Conservation (phyloP, 495 filamentous ascomycete genomes). For the Penicillium robsamsonii region DNA sequence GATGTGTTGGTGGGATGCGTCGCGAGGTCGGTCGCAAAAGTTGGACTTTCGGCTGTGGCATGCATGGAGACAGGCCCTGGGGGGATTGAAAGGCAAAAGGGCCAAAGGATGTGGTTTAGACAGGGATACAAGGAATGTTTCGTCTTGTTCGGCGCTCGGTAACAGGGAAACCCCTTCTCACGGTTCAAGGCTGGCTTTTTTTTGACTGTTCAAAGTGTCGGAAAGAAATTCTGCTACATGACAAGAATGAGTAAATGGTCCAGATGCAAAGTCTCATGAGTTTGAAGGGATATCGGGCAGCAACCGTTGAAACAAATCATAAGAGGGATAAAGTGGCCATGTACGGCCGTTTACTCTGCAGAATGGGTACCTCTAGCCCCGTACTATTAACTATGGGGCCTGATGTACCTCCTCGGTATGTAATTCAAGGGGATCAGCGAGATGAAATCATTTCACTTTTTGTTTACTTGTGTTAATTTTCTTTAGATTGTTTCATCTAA, state of each 20-base stretch:
- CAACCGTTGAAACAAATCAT: slow-evolving; percentile 24
- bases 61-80: slow-evolving; percentile 40
- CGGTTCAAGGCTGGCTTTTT: slow-evolving; percentile 3
- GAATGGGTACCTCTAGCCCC: slow-evolving; percentile 23
- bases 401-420: slow-evolving; percentile 29
- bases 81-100: slow-evolving; percentile 18
- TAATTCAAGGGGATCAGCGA: slow-evolving; percentile 27
- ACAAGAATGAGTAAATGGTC: not conserved
- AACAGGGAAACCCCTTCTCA: slow-evolving; percentile 7
- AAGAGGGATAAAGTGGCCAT: slow-evolving; percentile 31
- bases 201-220: slow-evolving; percentile 4
- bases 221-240: slow-evolving; percentile 22
- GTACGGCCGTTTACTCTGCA: slow-evolving; percentile 15
- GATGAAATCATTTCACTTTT: slow-evolving; percentile 19
- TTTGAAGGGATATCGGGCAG: slow-evolving; percentile 24
- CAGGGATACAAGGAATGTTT: slow-evolving; percentile 37
- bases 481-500: not conserved
- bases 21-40: slow-evolving; percentile 31
- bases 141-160: slow-evolving; percentile 20
- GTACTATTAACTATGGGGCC: slow-evolving; percentile 22
- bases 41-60: slow-evolving; percentile 39
- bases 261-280: not conserved
- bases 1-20: slow-evolving; percentile 30
- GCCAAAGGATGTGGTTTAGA: slow-evolving; percentile 17
- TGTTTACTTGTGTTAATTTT: not conserved